Evolutionary conservation across 352 stramenopile species (phyloP).

Genomic region (Pythium scleroteichum): DNA sequence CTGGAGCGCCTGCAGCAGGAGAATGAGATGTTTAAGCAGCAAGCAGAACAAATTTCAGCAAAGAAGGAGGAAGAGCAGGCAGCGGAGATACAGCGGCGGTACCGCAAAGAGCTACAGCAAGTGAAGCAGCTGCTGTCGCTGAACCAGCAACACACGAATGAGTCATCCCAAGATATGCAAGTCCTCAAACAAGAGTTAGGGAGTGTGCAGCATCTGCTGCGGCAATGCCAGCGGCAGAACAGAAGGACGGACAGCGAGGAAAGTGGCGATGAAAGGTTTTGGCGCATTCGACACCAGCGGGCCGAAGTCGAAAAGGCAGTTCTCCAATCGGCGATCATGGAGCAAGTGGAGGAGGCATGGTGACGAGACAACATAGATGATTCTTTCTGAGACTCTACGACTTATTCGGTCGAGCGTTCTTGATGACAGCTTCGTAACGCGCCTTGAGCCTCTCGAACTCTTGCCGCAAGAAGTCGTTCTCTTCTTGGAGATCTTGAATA

Average conservation of each 20-base stretch:
- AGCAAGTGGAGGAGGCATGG: constrained; percentile 33
- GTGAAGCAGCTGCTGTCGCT: constrained; percentile 50
- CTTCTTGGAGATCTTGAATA: constrained; percentile 56
- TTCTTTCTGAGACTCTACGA: background rate
- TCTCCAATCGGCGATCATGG: constrained; percentile 45
- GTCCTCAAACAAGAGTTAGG: constrained; percentile 52
- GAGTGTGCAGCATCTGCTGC: constrained; percentile 47
- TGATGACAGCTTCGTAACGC: constrained; percentile 50
- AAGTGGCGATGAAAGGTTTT: constrained; percentile 6
- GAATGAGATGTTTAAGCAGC: constrained; percentile 19
- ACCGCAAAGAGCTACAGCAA: constrained; percentile 41
- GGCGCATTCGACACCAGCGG: constrained; percentile 13
- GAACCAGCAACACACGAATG: constrained; percentile 45
- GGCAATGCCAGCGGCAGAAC: constrained; percentile 28
- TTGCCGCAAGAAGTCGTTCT: constrained; percentile 66
- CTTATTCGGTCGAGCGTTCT: background rate
- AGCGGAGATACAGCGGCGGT: constrained; percentile 27
- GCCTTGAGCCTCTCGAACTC: constrained; percentile 71
- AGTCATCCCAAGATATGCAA: constrained; percentile 52
- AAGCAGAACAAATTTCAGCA: constrained; percentile 1
- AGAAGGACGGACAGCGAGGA: constrained; percentile 3
- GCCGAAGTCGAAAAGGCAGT: constrained; percentile 33
- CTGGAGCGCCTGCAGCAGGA: constrained; percentile 30
- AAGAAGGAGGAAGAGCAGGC: constrained; percentile 28
- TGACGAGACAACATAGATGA: background rate